phyloP scores from a whole-genome alignment of 176 grass and related monocot genomes.

The Eragrostis nindensis region DNA sequence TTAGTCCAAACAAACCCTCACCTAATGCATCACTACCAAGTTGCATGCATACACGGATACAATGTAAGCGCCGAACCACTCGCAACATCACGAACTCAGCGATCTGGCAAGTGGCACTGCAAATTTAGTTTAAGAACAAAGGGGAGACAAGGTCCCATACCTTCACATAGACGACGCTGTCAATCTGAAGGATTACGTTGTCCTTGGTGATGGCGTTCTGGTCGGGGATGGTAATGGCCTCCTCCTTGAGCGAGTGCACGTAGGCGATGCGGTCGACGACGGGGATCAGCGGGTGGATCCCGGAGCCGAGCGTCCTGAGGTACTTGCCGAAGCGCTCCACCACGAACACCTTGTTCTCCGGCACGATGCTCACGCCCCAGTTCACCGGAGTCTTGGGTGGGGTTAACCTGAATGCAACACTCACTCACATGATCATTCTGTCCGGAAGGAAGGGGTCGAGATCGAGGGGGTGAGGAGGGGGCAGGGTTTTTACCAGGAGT shows the following conservation, averaged over 20 bases:
- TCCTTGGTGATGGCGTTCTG: conserved; percentile 94
- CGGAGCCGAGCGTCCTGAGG: conserved; percentile 71
- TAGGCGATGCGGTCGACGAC: conserved; percentile 81
- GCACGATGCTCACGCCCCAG: conserved; percentile 90
- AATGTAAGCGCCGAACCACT: neutral
- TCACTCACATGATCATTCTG: no score
- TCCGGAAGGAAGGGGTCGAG: neutral
- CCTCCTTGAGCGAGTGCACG: conserved; percentile 98
- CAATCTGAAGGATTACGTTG: conserved; percentile 87
- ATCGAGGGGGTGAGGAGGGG: neutral
- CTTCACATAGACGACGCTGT: conserved; percentile 92
- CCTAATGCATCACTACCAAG: neutral
- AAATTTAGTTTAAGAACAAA: neutral
- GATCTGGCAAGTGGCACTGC: no score
- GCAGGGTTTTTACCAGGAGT: neutral
- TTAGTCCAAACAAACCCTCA: neutral
- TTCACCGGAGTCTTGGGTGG: conserved; percentile 55
- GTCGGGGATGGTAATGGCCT: conserved; percentile 84
- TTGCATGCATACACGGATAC: neutral
- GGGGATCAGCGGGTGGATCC: conserved; percentile 80
- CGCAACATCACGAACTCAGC: neutral
- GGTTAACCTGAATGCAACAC: conserved; percentile 57
- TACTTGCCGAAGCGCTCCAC: conserved; percentile 88
- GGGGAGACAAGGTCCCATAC: neutral
- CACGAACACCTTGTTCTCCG: conserved; percentile 92